Conservation (phyloP, 2,329 filamentous ascomycete genomes). For the Aspergillus hortae region DNA sequence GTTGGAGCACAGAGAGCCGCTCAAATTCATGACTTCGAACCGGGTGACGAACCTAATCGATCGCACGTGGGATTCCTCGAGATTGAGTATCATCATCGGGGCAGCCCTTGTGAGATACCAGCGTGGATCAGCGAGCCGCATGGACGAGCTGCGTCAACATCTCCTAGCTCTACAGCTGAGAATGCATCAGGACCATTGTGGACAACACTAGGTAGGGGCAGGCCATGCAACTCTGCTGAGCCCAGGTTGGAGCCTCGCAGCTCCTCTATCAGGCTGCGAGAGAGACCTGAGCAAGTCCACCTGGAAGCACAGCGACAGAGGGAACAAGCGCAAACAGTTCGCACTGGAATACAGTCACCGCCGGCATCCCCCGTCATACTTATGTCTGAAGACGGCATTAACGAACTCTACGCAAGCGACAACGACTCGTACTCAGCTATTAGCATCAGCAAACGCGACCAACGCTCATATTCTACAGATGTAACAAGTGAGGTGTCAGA, state of each 20-base stretch:
- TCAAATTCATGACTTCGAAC: conserved; percentile 9
- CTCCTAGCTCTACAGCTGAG: background rate
- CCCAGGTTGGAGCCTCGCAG: background rate
- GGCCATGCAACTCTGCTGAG: conserved; percentile 11
- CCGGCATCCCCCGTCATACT: too few species aligned
- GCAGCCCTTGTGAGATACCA: too few species aligned
- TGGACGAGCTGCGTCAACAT: background rate
- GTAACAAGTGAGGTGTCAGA: too few species aligned
- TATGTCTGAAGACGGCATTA: too few species aligned
- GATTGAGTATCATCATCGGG: too few species aligned
- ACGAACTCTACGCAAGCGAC: too few species aligned
- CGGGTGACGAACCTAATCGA: background rate
- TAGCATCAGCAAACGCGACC: too few species aligned
- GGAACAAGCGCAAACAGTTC: too few species aligned
- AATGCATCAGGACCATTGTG: conserved; percentile 4
- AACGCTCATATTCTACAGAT: too few species aligned
- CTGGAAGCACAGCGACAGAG: conserved; percentile 6
- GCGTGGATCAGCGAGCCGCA: too few species aligned
- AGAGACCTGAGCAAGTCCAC: conserved; percentile 12
- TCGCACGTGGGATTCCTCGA: background rate
- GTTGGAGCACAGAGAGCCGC: conserved; percentile 21
- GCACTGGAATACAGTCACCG: too few species aligned
- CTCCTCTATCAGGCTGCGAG: conserved; percentile 13
- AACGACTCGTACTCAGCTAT: too few species aligned
- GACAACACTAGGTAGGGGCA: conserved; percentile 12